Percentiles rank a stretch among this genome's conserved stretches.
Evolutionary conservation across 805 yeast genomes (phyloP).

Genomic region (Yamadazyma tumulicola): DNA sequence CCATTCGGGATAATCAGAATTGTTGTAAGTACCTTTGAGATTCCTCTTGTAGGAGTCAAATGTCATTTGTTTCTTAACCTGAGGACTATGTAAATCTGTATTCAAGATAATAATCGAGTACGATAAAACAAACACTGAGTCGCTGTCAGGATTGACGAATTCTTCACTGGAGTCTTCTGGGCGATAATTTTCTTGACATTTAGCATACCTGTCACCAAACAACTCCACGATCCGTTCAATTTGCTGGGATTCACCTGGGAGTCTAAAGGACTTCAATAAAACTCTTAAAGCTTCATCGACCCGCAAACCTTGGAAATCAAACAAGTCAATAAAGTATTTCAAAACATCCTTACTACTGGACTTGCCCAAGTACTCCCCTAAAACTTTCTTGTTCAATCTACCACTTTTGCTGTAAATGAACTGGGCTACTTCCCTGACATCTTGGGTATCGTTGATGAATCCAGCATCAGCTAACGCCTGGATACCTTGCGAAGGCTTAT

Average conservation of each 20-base stretch:
- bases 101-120: constrained; percentile 92
- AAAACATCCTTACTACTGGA: constrained; percentile 61
- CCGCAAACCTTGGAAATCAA: constrained; percentile 74
- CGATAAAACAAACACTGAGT: constrained; percentile 83
- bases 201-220: constrained; percentile 78
- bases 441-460: constrained; percentile 49
- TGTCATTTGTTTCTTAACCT: constrained; percentile 88
- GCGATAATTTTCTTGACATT: constrained; percentile 42
- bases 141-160: constrained; percentile 67
- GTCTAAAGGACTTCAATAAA: constrained; percentile 74
- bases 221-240: constrained; percentile 88
- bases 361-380: constrained; percentile 85
- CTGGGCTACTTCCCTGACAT: constrained; percentile 61
- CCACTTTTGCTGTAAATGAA: constrained; percentile 79
- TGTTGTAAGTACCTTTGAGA: constrained; percentile 73
- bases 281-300: constrained; percentile 92
- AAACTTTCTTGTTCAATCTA: constrained; percentile 77
- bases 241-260: constrained; percentile 97
- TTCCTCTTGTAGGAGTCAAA: constrained; percentile 77
- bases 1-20: constrained; percentile 79
- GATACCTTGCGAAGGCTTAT: constrained; percentile 75
- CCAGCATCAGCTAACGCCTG: constrained; percentile 59
- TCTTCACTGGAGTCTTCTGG: constrained; percentile 28
- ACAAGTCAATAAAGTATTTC: constrained; percentile 58
- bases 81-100: constrained; percentile 91